These are phyloP conservation scores for Globisporangium parvum DNA, from an alignment of 352 stramenopile species.

Conservation along the genomic window DNA sequence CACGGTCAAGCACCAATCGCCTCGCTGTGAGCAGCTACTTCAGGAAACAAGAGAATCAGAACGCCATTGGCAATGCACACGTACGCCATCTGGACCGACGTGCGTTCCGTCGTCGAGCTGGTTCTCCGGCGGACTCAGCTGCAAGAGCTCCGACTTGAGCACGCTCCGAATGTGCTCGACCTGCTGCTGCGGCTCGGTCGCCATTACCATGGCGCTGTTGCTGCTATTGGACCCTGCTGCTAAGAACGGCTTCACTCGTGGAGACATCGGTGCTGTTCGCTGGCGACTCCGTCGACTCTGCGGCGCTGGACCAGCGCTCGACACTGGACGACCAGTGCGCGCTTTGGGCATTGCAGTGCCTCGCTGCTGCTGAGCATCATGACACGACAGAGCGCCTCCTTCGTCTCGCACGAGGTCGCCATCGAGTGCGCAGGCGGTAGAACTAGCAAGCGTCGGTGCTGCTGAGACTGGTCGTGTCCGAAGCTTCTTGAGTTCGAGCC, in stretches of 20 bases:
- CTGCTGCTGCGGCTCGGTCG: constrained; percentile 13
- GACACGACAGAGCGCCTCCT: not conserved
- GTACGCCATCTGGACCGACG: constrained; percentile 44
- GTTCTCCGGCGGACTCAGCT: constrained; percentile 29
- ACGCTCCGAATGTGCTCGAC: constrained; percentile 53
- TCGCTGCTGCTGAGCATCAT: not conserved
- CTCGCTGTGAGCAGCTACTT: not conserved
- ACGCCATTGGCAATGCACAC: constrained; percentile 4
- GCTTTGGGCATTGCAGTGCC: not conserved
- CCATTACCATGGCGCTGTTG: not conserved
- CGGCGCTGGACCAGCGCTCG: constrained; percentile 8
- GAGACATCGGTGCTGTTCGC: not conserved
- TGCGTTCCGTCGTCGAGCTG: constrained; percentile 40
- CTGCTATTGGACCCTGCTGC: not conserved
- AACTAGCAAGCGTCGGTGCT: constrained; percentile 12
- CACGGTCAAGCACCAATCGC: not conserved
- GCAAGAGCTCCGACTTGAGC: constrained; percentile 45
- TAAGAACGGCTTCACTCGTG: constrained; percentile 3
- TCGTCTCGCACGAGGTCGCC: constrained; percentile 1
- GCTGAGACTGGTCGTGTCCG: constrained; percentile 22
- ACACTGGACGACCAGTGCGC: not conserved
- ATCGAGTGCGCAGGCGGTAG: not conserved
- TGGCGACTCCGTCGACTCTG: constrained; percentile 1
- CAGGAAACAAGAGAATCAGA: constrained; percentile 3
- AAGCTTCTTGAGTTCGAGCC: constrained; percentile 29